phyloP scores from a whole-genome alignment of 176 grass and related monocot species.

The Triticum timopheevii region DNA sequence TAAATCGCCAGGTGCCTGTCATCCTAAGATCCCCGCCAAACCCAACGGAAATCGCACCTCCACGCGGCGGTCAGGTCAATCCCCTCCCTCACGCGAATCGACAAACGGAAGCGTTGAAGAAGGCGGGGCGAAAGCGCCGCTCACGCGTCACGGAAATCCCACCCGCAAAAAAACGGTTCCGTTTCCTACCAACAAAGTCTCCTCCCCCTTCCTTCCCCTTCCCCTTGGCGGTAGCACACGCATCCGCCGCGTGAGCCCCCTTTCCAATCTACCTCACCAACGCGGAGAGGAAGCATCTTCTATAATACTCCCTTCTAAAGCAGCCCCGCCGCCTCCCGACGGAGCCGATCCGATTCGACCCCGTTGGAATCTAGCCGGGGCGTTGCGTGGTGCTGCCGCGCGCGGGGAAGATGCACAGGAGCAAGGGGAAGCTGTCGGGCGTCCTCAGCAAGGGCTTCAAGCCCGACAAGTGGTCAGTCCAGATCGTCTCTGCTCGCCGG shows the following conservation, averaged over 20 bases:
- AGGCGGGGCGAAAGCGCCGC: not conserved
- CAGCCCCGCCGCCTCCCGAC: not conserved
- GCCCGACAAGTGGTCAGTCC: slow-evolving; percentile 80
- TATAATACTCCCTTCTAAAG: not conserved
- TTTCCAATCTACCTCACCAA: slow-evolving; percentile 37
- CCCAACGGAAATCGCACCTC: not conserved
- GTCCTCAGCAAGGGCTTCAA: slow-evolving; percentile 93
- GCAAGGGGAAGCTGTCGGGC: slow-evolving; percentile 68
- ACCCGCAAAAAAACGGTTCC: not conserved
- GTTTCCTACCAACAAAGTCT: not conserved
- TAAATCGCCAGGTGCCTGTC: not conserved
- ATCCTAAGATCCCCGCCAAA: not conserved
- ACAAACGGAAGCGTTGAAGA: slow-evolving; percentile 20
- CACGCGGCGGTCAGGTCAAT: not conserved
- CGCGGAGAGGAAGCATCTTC: not conserved
- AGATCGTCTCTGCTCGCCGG: not conserved
- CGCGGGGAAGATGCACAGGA: slow-evolving; percentile 38
- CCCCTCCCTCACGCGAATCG: not conserved
- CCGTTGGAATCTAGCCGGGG: slow-evolving; percentile 20
- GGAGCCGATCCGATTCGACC: not conserved
- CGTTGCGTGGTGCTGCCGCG: not conserved
- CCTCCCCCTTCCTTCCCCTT: not conserved
- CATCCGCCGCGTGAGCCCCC: not conserved
- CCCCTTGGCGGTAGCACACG: slow-evolving; percentile 20
- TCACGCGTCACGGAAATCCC: slow-evolving; percentile 15